Conservation (phyloP, 768 basidiomycete genomes). For the Tricholomella constricta region DNA sequence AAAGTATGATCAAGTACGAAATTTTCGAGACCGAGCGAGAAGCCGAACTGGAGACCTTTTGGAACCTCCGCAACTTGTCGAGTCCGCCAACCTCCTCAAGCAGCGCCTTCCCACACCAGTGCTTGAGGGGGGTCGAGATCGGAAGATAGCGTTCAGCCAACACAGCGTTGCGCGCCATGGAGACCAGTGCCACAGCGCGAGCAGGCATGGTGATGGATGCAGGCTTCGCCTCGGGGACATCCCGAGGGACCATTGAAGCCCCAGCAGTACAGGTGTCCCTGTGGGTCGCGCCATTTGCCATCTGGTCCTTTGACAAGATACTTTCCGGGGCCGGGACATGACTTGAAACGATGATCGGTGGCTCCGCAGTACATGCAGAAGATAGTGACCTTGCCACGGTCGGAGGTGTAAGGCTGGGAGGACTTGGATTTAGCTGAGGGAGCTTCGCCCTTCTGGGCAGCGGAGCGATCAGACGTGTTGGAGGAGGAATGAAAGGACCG, state of each 20-base stretch:
- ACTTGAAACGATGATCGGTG: neutral
- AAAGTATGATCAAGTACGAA: neutral
- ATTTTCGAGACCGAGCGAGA: neutral
- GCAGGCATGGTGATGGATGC: slow-evolving; percentile 14
- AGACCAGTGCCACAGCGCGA: slow-evolving; percentile 12
- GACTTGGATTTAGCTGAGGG: neutral
- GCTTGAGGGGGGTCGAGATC: slow-evolving; percentile 19
- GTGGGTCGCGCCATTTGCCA: neutral
- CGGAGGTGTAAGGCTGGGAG: neutral
- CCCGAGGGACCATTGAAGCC: neutral
- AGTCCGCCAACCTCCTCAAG: neutral
- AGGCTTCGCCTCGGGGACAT: slow-evolving; percentile 2
- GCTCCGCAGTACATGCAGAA: neutral
- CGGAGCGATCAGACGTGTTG: too few relatives aligned
- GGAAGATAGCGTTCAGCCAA: slow-evolving; percentile 7
- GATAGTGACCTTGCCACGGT: neutral
- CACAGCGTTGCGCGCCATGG: slow-evolving; percentile 14
- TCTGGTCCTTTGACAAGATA: neutral
- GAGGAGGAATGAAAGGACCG: neutral
- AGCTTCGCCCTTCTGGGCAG: too few relatives aligned
- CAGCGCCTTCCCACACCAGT: slow-evolving; percentile 8
- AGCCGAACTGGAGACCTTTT: slow-evolving; percentile 1
- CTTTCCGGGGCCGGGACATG: neutral
- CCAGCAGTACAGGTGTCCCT: neutral
- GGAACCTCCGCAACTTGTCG: neutral